These are phyloP conservation scores for Xylariales sp. DNA, from an alignment of 2,329 filamentous ascomycete genomes.

Conservation along the genomic window DNA sequence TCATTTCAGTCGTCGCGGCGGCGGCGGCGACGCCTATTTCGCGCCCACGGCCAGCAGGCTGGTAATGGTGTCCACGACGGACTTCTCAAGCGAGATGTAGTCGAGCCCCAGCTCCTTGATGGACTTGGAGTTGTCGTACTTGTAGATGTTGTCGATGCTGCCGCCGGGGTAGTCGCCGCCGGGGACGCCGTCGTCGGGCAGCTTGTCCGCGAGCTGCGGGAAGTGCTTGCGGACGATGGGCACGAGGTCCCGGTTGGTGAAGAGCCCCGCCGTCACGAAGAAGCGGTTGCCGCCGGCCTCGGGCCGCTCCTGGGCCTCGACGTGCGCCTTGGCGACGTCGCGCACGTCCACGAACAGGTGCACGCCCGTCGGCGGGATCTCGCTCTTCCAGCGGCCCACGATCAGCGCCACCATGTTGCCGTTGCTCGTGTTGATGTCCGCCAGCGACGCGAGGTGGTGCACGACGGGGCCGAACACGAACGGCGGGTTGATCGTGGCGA, in stretches of 20 bases:
- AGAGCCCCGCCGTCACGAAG: constrained; percentile 61
- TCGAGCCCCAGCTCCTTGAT: constrained; percentile 70
- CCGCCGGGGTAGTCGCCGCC: constrained; percentile 57
- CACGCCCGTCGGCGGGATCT: constrained; percentile 57
- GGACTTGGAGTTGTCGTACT: constrained; percentile 68
- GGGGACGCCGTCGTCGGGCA: constrained; percentile 58
- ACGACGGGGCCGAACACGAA: constrained; percentile 66
- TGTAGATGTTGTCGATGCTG: constrained; percentile 56
- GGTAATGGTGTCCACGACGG: constrained; percentile 71
- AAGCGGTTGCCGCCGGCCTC: constrained; percentile 63
- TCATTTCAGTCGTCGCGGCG: not conserved
- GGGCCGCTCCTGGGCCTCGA: constrained; percentile 62
- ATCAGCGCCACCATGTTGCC: constrained; percentile 62
- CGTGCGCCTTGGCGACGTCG: constrained; percentile 65
- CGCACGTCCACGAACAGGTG: constrained; percentile 67
- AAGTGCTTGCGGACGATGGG: constrained; percentile 60
- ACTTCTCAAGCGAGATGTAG: constrained; percentile 71
- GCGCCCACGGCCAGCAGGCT: constrained; percentile 65
- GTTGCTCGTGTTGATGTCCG: constrained; percentile 65
- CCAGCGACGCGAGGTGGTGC: constrained; percentile 59
- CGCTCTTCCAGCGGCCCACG: constrained; percentile 61
- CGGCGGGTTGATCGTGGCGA: constrained; percentile 66
- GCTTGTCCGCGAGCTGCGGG: constrained; percentile 59
- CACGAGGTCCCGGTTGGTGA: constrained; percentile 59
- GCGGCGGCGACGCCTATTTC: constrained; percentile 11